Base-by-base conservation (phyloP, 768 basidiomycete genomes). In the Hypsizygus marmoreus region DNA sequence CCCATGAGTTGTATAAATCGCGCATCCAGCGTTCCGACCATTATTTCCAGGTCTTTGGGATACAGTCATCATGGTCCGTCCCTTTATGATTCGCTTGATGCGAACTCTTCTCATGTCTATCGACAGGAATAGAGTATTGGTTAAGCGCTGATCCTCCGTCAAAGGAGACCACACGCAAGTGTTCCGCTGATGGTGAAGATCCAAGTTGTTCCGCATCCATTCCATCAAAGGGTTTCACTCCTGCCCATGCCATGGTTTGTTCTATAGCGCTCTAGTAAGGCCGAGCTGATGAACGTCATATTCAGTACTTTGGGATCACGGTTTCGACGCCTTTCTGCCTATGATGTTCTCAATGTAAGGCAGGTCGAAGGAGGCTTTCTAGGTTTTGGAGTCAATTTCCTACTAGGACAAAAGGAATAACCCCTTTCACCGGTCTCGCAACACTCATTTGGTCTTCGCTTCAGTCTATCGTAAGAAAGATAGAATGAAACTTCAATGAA, bases 31-130 rank as follows among this genome's bases (percentile, higher is more conserved):
- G 77, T 79, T 8, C 76, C 78, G 1, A 81, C 77, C 0, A 69
- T 79, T 38, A 75, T 81, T 23, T 74, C 78, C 0, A 70, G 52
- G 3, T 55, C 54, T 2, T 49, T 80, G 7, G 79, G 79, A 4
- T 82, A 80, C 58, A 72, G 70, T 43, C 80, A 82, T 45, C 78
- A 80, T 47, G 79, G 79, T 74, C 23, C 6, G 13, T 9, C 23
- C 4, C 3, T 25, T 32, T 41, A 11, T 40, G 6, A 23, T 25
- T 22, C 26, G 14, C 2, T 8, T n/a, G n/a, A n/a, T n/a, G n/a
- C n/a, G 10, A 23, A 13, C 5, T 28, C 35, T 22, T 20, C 11
- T 42, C 29, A 8, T 14, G 6, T 14, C 30, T 11, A 4, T 24
- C 26, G 34, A 3, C 38, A 79, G 76, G 77, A 0, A 57, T 77